Evolutionary conservation across 371 early-diverging fungal genomes (phyloP), one percentile per base, ranked within the genome.

Genomic region (Zopfochytrium polystomum): DNA sequence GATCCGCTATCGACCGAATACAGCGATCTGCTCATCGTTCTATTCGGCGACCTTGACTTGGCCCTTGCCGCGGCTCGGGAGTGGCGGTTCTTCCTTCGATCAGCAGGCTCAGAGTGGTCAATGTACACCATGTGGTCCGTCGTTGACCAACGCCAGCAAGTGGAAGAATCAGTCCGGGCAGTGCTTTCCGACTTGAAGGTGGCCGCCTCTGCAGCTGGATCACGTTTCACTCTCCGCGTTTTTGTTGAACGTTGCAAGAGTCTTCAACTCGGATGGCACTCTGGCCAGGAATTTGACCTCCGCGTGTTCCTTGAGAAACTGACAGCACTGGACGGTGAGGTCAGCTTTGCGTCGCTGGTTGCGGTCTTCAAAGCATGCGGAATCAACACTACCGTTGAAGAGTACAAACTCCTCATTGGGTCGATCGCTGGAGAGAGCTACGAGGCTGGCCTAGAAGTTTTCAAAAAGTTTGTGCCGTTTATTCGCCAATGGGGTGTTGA

Each of bases 181-280:
- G 55, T 66, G 52, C 45, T 61, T 15, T 22, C 30, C 4, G 55
- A 60, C n/a, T 13, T 60, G 5, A 23, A 25, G 3, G 4, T 5
- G 15, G n/a, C 45, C 11, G 31, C 57, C 4, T 27, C 43, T 11
- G 18, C 15, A 7, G 13, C n/a, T 18, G n/a, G 20, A 27, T 45
- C 35, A 13, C 43, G 57, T 3, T 66, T 60, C 27, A 66, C 66
- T 4, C 44, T 66, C 44, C 66, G 66, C 13, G 33, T 27, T 11
- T 66, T 66, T 53, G 49, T 66, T 60, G 61, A 66, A 35, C 46
- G 56, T n/a, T 66, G 66, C 66, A 60, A 53, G 44, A 33, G 23
- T 15, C 44, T 60, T 3, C 51, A 64, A 33, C 38, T 34, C 23
- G 53, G 61, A 13, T 66, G 66, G 66, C 25, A 54, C 32, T 18